phyloP scores from a whole-genome alignment of 2,329 filamentous ascomycete genomes.

The Leptographium procerum region DNA sequence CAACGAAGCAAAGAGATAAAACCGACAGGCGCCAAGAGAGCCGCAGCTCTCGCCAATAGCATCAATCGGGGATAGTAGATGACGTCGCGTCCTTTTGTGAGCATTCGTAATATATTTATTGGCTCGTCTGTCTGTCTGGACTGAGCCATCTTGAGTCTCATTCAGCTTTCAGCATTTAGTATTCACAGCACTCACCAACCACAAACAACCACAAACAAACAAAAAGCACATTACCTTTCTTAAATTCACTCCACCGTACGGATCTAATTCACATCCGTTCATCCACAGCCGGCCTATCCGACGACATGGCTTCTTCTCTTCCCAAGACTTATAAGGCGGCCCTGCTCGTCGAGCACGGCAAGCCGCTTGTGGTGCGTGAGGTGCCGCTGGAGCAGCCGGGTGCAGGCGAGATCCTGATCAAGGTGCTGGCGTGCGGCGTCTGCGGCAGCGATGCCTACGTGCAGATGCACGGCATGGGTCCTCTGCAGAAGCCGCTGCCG shows the following conservation, averaged over 20 bases:
- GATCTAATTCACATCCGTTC: neutral
- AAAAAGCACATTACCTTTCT: no score
- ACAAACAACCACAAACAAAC: no score
- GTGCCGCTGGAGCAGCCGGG: constrained; percentile 44
- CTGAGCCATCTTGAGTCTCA: no score
- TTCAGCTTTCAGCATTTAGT: no score
- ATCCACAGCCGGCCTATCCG: neutral
- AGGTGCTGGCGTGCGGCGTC: constrained; percentile 60
- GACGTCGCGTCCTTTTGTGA: neutral
- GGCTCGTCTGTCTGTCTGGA: neutral
- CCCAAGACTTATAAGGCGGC: constrained; percentile 59
- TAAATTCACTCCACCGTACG: no score
- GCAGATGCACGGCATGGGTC: constrained; percentile 31
- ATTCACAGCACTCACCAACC: no score
- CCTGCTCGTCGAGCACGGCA: constrained; percentile 40
- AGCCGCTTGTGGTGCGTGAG: constrained; percentile 46
- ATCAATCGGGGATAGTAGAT: neutral
- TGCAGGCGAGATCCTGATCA: constrained; percentile 52
- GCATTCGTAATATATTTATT: neutral
- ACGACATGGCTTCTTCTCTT: constrained; percentile 20
- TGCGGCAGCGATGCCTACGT: constrained; percentile 51
- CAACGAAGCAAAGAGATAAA: neutral
- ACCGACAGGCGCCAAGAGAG: neutral
- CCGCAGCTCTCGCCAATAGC: neutral
- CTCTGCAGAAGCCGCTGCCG: constrained; percentile 45